Percentiles rank a stretch among this genome's conserved stretches.
phyloP scores from a whole-genome alignment of 1,284 basidiomycete genomes.

The Fomitiporia mediterranea region DNA sequence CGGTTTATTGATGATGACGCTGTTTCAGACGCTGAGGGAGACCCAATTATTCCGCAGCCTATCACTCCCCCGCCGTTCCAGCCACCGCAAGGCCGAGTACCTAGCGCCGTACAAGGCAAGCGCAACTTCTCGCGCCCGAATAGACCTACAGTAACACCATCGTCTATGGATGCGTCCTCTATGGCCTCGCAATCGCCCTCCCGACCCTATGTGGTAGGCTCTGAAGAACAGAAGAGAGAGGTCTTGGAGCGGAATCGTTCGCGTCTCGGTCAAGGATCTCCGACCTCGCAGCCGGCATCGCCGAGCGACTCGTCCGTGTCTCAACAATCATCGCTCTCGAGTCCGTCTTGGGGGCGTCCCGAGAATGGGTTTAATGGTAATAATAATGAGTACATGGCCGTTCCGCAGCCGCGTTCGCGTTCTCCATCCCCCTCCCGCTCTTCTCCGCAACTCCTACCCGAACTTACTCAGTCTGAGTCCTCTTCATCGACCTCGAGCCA shows the following conservation, averaged over 20 bases:
- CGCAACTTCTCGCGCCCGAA: conserved; percentile 55
- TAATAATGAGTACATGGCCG: not conserved
- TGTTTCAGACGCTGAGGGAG: not conserved
- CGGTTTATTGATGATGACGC: conserved; percentile 10
- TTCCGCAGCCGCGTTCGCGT: conserved; percentile 1
- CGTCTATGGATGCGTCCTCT: not conserved
- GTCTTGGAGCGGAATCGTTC: conserved; percentile 57
- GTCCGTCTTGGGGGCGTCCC: not conserved
- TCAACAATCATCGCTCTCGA: not conserved
- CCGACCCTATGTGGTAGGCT: conserved; percentile 34
- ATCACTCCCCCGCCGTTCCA: conserved; percentile 16
- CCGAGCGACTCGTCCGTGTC: not conserved
- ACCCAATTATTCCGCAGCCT: conserved; percentile 11
- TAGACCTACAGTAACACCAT: conserved; percentile 27
- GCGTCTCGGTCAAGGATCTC: not conserved
- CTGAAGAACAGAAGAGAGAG: conserved; percentile 51
- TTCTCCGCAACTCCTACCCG: conserved; percentile 1
- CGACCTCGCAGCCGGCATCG: conserved; percentile 1
- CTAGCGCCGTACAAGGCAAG: conserved; percentile 33
- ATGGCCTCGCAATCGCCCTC: not conserved
- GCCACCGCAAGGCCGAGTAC: conserved; percentile 22
- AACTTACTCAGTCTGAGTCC: conserved; percentile 11
- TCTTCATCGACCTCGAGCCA: conserved; percentile 6
- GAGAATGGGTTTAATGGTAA: not conserved
- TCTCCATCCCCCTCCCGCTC: conserved; percentile 12